Evolutionary conservation across 768 basidiomycete genomes (phyloP), one percentile per base, ranked within the genome.

Genomic region (Psilocybe azurescens): DNA sequence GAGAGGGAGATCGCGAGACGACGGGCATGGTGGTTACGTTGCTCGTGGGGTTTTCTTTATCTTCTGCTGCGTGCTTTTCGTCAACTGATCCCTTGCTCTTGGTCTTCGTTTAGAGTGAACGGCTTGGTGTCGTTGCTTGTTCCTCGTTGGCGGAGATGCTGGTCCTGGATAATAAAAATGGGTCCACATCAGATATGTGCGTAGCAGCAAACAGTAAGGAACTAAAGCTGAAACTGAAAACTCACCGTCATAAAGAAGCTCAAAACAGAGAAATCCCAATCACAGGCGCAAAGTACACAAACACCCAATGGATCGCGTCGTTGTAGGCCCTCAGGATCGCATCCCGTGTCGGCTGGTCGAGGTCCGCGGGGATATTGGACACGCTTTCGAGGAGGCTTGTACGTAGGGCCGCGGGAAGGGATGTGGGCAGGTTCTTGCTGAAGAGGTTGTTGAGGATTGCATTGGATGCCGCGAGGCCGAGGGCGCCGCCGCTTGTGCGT

Each of bases 391-490:
- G 59, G n/a, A 60, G 51, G 13, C 51, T 30, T 1, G 51, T 9
- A 6, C 59, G 59, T 1, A 60, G 39, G 13, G 38, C 39, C 0
- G 3, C 0, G 5, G 59, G 20, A 8, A 60, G 51, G 11, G 51
- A 32, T n/a, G 51, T 13, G 6, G 59, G 59, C 9, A 60, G 59
- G 51, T 60, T 60, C 24, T 60, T 53, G 24, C 30, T 29, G 39
- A 60, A 60, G 41, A 60, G 59, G 30, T 60, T 60, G 51, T 60
- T 60, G 30, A 60, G 59, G 28, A 60, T 60, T 5, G 59, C 59
- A 38, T 60, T 60, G 51, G 59, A 60, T 7, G 59, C 59, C 30
- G 59, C 59, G 20, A 60, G 59, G 28, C 59, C 59, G 1, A 60
- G 59, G 14, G 59, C 59, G 41, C 59, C 59, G 16, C 59, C 59